phyloP scores from a whole-genome alignment of 345 rosid species.

The Tarenaya hassleriana region DNA sequence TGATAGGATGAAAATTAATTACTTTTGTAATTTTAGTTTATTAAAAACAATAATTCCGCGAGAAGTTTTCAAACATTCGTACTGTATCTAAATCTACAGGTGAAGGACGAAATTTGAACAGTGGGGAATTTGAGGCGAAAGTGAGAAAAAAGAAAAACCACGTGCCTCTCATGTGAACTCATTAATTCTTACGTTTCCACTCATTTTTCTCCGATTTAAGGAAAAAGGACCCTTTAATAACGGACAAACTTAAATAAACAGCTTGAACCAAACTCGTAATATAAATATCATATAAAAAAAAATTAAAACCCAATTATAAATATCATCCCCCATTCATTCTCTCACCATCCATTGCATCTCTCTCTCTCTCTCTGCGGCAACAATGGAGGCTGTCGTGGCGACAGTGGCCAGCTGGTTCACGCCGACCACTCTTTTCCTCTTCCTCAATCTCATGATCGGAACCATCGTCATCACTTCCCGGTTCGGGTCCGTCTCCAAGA shows the following conservation, averaged over 20 bases:
- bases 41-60: too few species aligned
- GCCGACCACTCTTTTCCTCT: conserved; percentile 52
- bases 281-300: neutral
- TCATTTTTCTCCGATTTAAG: too few species aligned
- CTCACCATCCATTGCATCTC: neutral
- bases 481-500: conserved; percentile 24
- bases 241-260: neutral
- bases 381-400: conserved; percentile 28
- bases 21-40: too few species aligned
- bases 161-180: conserved; percentile 25
- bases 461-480: conserved; percentile 47
- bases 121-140: neutral
- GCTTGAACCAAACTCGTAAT: neutral
- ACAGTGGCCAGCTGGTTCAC: conserved; percentile 39
- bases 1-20: too few species aligned
- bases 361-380: conserved; percentile 17
- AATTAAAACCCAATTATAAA: conserved; percentile 16
- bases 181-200: conserved; percentile 15
- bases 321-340: neutral
- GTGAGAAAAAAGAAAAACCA: neutral
- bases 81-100: neutral
- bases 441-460: conserved; percentile 58
- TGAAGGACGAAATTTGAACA: conserved; percentile 11
- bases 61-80: too few species aligned
- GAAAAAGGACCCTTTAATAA: neutral